phyloP scores from a whole-genome alignment of 345 rosid genomes.

The Chamaenerion angustifolium region DNA sequence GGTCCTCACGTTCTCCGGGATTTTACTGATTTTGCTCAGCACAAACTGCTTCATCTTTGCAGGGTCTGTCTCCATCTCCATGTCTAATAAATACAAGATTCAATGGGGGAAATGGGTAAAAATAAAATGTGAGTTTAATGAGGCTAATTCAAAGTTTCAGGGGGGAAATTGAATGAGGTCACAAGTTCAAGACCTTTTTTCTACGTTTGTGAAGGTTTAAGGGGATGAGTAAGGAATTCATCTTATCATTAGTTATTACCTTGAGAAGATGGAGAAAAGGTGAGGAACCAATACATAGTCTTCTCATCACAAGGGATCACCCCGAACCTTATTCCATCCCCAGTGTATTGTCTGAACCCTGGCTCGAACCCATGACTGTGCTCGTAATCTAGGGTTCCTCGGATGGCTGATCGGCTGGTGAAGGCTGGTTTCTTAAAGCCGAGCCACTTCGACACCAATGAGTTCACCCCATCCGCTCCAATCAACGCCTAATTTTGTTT shows the following conservation, averaged over 20 bases:
- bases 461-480: slow-evolving; percentile 66
- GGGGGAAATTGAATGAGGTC: no score
- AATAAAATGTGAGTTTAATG: no score
- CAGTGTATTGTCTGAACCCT: slow-evolving; percentile 20
- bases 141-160: no score
- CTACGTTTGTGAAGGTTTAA: no score
- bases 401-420: slow-evolving; percentile 23
- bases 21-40: slow-evolving; percentile 14
- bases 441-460: slow-evolving; percentile 53
- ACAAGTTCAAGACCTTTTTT: no score
- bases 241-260: slow-evolving; percentile 17
- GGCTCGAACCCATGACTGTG: slow-evolving; percentile 26
- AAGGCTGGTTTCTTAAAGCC: slow-evolving; percentile 38
- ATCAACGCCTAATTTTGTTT: slow-evolving; percentile 30
- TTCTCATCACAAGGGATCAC: slow-evolving; percentile 34
- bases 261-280: slow-evolving; percentile 11
- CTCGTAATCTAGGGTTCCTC: slow-evolving; percentile 29
- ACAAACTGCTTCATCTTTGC: slow-evolving; percentile 24
- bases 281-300: slow-evolving; percentile 12
- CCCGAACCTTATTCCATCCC: slow-evolving; percentile 37
- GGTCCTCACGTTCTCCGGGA: slow-evolving; percentile 6
- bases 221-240: no score
- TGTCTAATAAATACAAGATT: slow-evolving; percentile 4
- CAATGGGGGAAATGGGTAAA: no score
- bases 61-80: slow-evolving; percentile 13